Percentiles rank a stretch among this genome's conserved stretches.
phyloP scores from a whole-genome alignment of 345 rosid species.

The Aegle marmelos region DNA sequence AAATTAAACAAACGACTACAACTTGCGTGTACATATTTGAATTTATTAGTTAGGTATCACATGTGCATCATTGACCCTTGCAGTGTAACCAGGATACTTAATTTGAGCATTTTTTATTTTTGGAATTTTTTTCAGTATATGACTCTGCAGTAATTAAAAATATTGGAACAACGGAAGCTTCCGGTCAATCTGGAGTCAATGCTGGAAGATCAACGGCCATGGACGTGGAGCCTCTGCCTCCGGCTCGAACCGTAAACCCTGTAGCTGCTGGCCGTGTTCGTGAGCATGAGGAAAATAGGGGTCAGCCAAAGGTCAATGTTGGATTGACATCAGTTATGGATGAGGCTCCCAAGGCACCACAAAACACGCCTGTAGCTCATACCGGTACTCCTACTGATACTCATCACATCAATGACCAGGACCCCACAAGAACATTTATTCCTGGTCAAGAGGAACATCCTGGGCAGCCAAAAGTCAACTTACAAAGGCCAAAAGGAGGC shows the following conservation, averaged over 20 bases:
- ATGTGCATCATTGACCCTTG: too few species aligned
- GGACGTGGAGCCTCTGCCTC: constrained; percentile 26
- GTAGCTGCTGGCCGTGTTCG: not conserved
- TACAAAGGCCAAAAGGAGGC: constrained; percentile 34
- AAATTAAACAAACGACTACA: too few species aligned
- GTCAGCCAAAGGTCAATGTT: constrained; percentile 13
- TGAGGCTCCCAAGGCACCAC: constrained; percentile 31
- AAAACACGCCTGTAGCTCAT: constrained; percentile 30
- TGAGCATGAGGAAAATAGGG: not conserved
- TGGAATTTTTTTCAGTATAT: constrained; percentile 21
- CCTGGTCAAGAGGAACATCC: constrained; percentile 26
- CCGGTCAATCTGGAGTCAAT: constrained; percentile 19
- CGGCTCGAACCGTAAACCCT: constrained; percentile 20
- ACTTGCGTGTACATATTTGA: too few species aligned
- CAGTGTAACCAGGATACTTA: too few species aligned
- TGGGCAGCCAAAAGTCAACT: constrained; percentile 34
- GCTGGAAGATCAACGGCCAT: constrained; percentile 22
- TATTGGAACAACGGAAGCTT: constrained; percentile 24
- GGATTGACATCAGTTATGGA: constrained; percentile 6
- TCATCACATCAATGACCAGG: constrained; percentile 15
- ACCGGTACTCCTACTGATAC: constrained; percentile 10
- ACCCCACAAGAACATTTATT: constrained; percentile 29
- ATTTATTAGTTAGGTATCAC: too few species aligned
- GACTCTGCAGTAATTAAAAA: constrained; percentile 22
- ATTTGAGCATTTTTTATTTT: not conserved